These are phyloP conservation scores for Dryadomyces sulphureus DNA, from an alignment of 2,329 filamentous ascomycete species.

Conservation along the genomic window DNA sequence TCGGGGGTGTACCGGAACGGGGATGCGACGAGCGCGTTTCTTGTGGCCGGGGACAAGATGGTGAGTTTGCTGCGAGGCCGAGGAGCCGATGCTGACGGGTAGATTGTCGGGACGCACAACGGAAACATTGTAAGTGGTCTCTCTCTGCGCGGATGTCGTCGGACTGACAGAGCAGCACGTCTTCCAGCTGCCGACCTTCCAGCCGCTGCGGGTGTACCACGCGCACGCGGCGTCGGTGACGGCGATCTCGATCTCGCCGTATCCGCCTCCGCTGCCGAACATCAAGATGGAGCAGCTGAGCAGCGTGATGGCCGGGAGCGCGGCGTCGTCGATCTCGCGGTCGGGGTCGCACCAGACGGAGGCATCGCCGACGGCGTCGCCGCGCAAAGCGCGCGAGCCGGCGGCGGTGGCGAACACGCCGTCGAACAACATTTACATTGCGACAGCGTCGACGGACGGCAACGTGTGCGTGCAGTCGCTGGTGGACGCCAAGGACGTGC, in stretches of 20 bases:
- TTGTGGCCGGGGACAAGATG: slow-evolving; percentile 95
- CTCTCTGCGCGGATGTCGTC: not conserved
- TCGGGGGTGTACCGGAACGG: slow-evolving; percentile 79
- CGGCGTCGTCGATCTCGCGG: slow-evolving; percentile 17
- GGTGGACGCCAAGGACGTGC: slow-evolving; percentile 76
- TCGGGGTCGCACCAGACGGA: slow-evolving; percentile 25
- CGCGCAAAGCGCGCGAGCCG: slow-evolving; percentile 35
- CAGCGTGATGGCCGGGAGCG: slow-evolving; percentile 21
- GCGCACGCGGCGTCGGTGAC: slow-evolving; percentile 89
- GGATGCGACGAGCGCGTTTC: slow-evolving; percentile 82
- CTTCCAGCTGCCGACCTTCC: slow-evolving; percentile 67
- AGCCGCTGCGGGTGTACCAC: slow-evolving; percentile 72
- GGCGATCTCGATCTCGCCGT: slow-evolving; percentile 78
- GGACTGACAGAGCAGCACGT: slow-evolving; percentile 48
- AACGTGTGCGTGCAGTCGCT: slow-evolving; percentile 87
- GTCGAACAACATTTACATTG: slow-evolving; percentile 85
- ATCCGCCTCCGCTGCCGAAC: slow-evolving; percentile 41
- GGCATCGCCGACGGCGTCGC: slow-evolving; percentile 32
- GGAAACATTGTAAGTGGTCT: slow-evolving; percentile 60
- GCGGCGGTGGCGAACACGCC: slow-evolving; percentile 54
- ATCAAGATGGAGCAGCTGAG: slow-evolving; percentile 24
- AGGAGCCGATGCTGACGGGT: too few species aligned
- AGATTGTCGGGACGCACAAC: slow-evolving; percentile 91
- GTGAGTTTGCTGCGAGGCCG: slow-evolving; percentile 40
- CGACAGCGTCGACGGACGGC: slow-evolving; percentile 86